A percentile compares a stretch with the other conserved stretches of the same genome.
Evolutionary conservation across 768 basidiomycete species (phyloP).

Genomic region (Xanthoconium stramineum): DNA sequence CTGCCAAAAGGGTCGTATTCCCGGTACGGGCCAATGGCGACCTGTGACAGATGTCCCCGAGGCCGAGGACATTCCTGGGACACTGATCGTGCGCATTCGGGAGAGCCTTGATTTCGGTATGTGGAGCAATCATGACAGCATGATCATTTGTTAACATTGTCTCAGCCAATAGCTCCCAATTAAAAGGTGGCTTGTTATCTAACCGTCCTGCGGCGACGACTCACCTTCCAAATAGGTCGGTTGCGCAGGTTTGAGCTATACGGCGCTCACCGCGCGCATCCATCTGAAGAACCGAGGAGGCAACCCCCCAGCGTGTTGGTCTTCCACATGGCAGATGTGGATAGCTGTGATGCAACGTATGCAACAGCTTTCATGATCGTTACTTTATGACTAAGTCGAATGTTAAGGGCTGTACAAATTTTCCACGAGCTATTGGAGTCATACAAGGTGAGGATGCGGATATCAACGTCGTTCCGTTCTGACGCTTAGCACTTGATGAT

Average conservation of each 20-base stretch:
- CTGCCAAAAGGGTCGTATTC: slow-evolving; percentile 70
- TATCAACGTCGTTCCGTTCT: neutral
- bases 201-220: neutral
- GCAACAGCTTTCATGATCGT: neutral
- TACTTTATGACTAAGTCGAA: slow-evolving; percentile 4
- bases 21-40: slow-evolving; percentile 87
- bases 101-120: slow-evolving; percentile 90
- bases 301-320: slow-evolving; percentile 75
- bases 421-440: slow-evolving; percentile 75
- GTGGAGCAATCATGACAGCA: slow-evolving; percentile 14
- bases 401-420: slow-evolving; percentile 72
- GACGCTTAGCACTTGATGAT: neutral
- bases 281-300: slow-evolving; percentile 81
- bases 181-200: slow-evolving; percentile 57
- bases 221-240: slow-evolving; percentile 48
- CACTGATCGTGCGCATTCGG: slow-evolving; percentile 82
- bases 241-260: slow-evolving; percentile 86
- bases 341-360: slow-evolving; percentile 87
- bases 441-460: slow-evolving; percentile 53
- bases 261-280: slow-evolving; percentile 75
- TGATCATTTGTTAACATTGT: neutral
- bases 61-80: slow-evolving; percentile 76
- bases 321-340: slow-evolving; percentile 93
- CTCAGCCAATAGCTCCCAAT: slow-evolving; percentile 87
- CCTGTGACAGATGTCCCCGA: slow-evolving; percentile 86